Evolutionary conservation across 2,329 filamentous ascomycete species (phyloP).

Genomic region (Arthrobotrys musiformis): DNA sequence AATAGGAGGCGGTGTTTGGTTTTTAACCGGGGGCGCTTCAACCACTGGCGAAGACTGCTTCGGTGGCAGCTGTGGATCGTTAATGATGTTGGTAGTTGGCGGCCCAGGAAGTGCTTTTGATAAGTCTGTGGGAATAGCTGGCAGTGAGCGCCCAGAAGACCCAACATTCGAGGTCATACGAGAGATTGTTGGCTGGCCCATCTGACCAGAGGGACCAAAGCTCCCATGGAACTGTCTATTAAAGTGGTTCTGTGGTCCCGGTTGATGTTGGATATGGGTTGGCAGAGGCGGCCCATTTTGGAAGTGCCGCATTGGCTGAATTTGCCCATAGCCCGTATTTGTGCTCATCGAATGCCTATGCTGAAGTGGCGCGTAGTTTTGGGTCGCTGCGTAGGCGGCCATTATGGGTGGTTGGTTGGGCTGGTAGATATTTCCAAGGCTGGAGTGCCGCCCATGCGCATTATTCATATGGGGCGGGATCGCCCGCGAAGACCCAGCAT

Average conservation of each 20-base stretch:
- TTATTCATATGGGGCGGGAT: constrained; percentile 42
- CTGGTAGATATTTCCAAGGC: constrained; percentile 41
- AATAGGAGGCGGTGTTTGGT: constrained; percentile 22
- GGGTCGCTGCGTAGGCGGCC: not conserved
- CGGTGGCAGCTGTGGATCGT: constrained; percentile 7
- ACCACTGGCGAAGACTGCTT: constrained; percentile 16
- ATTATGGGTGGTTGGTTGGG: constrained; percentile 12
- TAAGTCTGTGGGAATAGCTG: constrained; percentile 16
- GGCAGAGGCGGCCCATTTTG: constrained; percentile 24
- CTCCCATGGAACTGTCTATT: constrained; percentile 24
- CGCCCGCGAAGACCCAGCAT: constrained; percentile 3
- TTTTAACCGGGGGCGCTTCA: constrained; percentile 18
- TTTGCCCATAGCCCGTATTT: constrained; percentile 8
- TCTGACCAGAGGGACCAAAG: constrained; percentile 7
- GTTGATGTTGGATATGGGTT: constrained; percentile 20
- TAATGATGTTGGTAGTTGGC: not conserved
- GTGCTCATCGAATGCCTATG: constrained; percentile 24
- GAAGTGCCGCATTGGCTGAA: constrained; percentile 30
- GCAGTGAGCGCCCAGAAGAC: constrained; percentile 30
- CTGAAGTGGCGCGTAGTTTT: constrained; percentile 2
- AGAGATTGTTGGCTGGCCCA: not conserved
- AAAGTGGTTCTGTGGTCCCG: constrained; percentile 6
- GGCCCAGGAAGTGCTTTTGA: constrained; percentile 34
- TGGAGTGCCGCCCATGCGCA: constrained; percentile 42
- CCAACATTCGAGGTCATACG: constrained; percentile 1